Conservation (phyloP, 2,329 filamentous ascomycete genomes). For the Fusarium illudens region DNA sequence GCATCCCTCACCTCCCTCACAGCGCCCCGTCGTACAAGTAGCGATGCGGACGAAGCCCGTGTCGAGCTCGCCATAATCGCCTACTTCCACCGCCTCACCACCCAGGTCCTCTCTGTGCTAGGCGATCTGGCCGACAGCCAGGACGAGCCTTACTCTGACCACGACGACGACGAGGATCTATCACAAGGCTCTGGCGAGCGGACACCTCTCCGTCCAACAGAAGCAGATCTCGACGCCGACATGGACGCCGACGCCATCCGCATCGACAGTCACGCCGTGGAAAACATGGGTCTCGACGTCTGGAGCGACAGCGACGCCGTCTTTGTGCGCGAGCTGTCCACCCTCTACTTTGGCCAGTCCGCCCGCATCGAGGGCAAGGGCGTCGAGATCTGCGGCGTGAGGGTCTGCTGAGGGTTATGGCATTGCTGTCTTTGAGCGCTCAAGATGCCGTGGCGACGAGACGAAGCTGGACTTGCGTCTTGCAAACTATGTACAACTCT, state of each 20-base stretch:
- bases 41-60: conserved; percentile 55
- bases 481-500: conserved; percentile 30
- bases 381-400: conserved; percentile 78
- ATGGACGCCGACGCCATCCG: conserved; percentile 55
- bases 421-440: background rate
- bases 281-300: conserved; percentile 77
- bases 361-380: conserved; percentile 72
- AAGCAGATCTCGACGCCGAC: conserved; percentile 42
- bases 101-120: conserved; percentile 68
- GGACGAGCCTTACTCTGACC: conserved; percentile 53
- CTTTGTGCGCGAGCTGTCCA: conserved; percentile 71
- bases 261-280: conserved; percentile 71
- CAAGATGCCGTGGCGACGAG: conserved; percentile 11
- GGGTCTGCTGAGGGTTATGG: conserved; percentile 63
- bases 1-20: conserved; percentile 58
- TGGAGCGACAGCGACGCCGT: conserved; percentile 77
- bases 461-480: conserved; percentile 42
- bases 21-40: conserved; percentile 46
- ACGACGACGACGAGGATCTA: conserved; percentile 49
- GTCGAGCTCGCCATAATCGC: conserved; percentile 77
- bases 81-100: conserved; percentile 82
- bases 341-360: conserved; percentile 70
- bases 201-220: conserved; percentile 36
- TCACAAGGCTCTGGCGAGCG: conserved; percentile 44
- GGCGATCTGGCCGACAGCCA: conserved; percentile 65